phyloP scores from a whole-genome alignment of 768 basidiomycete genomes.

The Panellus pusillus region DNA sequence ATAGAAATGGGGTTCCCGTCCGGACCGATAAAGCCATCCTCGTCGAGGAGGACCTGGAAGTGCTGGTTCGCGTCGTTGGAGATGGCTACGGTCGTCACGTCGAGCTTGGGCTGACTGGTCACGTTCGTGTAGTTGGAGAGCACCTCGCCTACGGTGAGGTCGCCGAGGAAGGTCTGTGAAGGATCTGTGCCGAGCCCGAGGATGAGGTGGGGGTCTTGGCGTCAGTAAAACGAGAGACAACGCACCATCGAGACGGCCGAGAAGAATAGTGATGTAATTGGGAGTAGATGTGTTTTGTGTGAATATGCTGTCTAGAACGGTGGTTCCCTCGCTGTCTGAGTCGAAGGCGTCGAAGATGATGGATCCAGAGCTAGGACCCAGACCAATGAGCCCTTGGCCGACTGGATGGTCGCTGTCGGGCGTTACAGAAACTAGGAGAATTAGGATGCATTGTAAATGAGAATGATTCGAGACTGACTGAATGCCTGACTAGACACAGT shows the following conservation, averaged over 20 bases:
- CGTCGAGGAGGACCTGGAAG: conserved; percentile 74
- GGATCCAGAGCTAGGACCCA: conserved; percentile 77
- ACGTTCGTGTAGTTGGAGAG: conserved; percentile 64
- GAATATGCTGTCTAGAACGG: conserved; percentile 66
- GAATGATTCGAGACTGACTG: conserved; percentile 40
- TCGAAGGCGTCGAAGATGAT: conserved; percentile 58
- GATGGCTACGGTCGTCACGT: conserved; percentile 55
- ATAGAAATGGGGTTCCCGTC: conserved; percentile 64
- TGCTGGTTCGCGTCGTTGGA: conserved; percentile 57
- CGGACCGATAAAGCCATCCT: conserved; percentile 71
- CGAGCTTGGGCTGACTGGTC: conserved; percentile 59
- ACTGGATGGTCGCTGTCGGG: conserved; percentile 59
- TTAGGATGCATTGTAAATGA: not conserved
- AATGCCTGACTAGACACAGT: conserved; percentile 66
- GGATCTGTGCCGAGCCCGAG: conserved; percentile 36
- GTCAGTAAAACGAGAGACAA: too few species aligned
- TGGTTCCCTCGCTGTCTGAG: conserved; percentile 47
- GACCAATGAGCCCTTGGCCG: conserved; percentile 71
- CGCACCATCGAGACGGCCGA: conserved; percentile 49
- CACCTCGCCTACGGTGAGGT: conserved; percentile 68
- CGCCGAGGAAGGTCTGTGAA: conserved; percentile 51
- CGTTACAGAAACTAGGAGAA: conserved; percentile 43
- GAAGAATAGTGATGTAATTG: conserved; percentile 70
- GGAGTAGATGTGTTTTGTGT: conserved; percentile 50
- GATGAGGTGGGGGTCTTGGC: not conserved